These are phyloP conservation scores for Codiaeum variegatum DNA, from an alignment of 441 rosid species.

Conservation along the genomic window DNA sequence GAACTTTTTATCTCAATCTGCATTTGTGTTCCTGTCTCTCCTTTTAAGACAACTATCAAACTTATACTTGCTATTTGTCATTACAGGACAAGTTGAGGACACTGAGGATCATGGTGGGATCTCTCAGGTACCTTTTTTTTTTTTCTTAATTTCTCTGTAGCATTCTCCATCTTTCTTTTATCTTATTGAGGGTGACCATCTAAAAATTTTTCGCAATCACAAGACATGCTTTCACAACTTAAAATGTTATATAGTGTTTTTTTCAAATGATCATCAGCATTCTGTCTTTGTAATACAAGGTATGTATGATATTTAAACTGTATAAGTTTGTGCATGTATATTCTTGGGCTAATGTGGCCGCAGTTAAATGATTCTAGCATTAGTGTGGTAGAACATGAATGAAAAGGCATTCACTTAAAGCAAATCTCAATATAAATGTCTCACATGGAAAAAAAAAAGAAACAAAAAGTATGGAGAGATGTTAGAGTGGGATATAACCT, in stretches of 20 bases:
- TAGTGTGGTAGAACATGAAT: neutral
- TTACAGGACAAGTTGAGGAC: slow-evolving; percentile 54
- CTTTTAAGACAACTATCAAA: slow-evolving; percentile 14
- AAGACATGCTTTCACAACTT: neutral
- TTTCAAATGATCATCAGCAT: neutral
- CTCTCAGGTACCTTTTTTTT: slow-evolving; percentile 47
- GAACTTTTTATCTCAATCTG: neutral
- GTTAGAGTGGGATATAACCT: too few species aligned
- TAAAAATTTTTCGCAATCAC: neutral
- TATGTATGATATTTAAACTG: neutral
- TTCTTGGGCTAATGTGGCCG: neutral
- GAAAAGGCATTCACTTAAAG: neutral
- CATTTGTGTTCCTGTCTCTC: neutral
- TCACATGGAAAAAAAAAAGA: neutral
- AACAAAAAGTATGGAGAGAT: too few species aligned
- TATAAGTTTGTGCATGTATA: neutral
- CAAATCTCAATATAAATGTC: neutral
- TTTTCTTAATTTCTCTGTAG: neutral
- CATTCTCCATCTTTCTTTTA: neutral
- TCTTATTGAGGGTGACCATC: neutral
- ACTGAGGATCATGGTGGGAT: slow-evolving; percentile 43
- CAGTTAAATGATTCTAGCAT: neutral
- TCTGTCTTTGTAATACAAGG: neutral
- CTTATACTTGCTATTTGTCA: slow-evolving; percentile 6
- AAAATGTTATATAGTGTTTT: neutral